phyloP scores from a whole-genome alignment of 495 filamentous ascomycete species.

The Saxophila tyrrhenica region DNA sequence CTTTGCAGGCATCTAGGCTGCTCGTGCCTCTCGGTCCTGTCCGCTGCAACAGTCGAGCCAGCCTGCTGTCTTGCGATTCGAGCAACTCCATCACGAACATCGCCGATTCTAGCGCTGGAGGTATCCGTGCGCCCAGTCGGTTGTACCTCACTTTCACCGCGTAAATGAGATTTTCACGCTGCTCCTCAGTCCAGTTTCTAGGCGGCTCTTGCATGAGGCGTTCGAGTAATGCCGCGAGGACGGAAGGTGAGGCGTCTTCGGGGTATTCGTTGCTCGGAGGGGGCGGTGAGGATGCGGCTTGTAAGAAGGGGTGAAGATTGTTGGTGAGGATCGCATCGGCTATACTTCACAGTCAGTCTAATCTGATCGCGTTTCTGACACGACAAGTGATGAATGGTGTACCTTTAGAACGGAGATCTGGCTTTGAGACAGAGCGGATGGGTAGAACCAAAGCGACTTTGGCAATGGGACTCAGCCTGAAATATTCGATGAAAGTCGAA shows the following conservation, averaged over 20 bases:
- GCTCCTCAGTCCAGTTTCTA: constrained; percentile 64
- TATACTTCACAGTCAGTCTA: constrained; percentile 29
- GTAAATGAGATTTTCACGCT: constrained; percentile 53
- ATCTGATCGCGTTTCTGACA: no score
- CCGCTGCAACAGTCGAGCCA: constrained; percentile 68
- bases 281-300: constrained; percentile 47
- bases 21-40: constrained; percentile 53
- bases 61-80: constrained; percentile 44
- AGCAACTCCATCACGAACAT: constrained; percentile 63
- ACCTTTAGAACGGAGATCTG: constrained; percentile 86
- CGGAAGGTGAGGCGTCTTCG: constrained; percentile 52
- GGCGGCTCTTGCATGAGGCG: constrained; percentile 72
- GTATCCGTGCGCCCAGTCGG: constrained; percentile 46
- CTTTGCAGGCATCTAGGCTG: constrained; percentile 42
- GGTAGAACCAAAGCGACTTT: constrained; percentile 84
- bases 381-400: no score
- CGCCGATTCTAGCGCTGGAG: constrained; percentile 60
- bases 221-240: constrained; percentile 67
- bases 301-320: constrained; percentile 62
- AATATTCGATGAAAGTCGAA: constrained; percentile 83
- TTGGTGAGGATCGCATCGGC: constrained; percentile 74
- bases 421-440: constrained; percentile 65
- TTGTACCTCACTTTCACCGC: constrained; percentile 59
- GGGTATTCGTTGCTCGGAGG: constrained; percentile 35
- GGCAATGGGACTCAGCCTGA: constrained; percentile 75